Evolutionary conservation across 805 yeast genomes (phyloP).

Genomic region (Blastobotrys americana): DNA sequence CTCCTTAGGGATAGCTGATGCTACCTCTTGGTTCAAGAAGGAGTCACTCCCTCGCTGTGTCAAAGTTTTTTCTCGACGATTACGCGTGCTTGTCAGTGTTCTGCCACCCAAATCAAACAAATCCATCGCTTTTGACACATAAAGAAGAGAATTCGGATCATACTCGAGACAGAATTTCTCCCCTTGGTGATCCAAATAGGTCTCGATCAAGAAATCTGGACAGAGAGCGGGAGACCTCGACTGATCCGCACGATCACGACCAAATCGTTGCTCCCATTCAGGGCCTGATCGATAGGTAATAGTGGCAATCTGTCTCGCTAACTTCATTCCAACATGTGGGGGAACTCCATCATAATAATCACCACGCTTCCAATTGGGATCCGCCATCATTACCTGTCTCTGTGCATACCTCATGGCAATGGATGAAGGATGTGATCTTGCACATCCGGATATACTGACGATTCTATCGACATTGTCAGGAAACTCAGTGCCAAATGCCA

Average conservation of each 20-base stretch:
- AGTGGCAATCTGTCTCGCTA: slow-evolving; percentile 89
- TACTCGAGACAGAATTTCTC: slow-evolving; percentile 87
- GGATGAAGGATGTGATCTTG: slow-evolving; percentile 88
- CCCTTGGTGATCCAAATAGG: slow-evolving; percentile 90
- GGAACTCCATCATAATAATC: slow-evolving; percentile 72
- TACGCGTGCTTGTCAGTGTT: slow-evolving; percentile 12
- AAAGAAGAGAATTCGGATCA: slow-evolving; percentile 83
- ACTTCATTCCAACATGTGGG: slow-evolving; percentile 92
- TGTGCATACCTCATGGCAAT: slow-evolving; percentile 92
- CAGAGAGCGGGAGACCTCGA: slow-evolving; percentile 75
- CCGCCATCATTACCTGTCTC: slow-evolving; percentile 88
- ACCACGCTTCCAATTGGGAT: slow-evolving; percentile 92
- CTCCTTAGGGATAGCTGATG: slow-evolving; percentile 39
- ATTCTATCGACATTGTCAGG: slow-evolving; percentile 68
- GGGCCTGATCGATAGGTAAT: slow-evolving; percentile 94
- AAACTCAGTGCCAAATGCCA: slow-evolving; percentile 80
- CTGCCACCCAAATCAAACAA: slow-evolving; percentile 66
- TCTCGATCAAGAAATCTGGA: slow-evolving; percentile 88
- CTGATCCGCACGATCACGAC: slow-evolving; percentile 80
- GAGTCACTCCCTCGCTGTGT: background rate
- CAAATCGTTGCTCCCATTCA: slow-evolving; percentile 92
- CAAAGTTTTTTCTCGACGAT: slow-evolving; percentile 6
- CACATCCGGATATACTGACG: slow-evolving; percentile 84
- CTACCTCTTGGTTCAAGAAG: slow-evolving; percentile 18
- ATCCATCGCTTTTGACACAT: slow-evolving; percentile 92